Evolutionary conservation across 345 rosid genomes (phyloP).

Genomic region (Eucalyptus sideroxylon): DNA sequence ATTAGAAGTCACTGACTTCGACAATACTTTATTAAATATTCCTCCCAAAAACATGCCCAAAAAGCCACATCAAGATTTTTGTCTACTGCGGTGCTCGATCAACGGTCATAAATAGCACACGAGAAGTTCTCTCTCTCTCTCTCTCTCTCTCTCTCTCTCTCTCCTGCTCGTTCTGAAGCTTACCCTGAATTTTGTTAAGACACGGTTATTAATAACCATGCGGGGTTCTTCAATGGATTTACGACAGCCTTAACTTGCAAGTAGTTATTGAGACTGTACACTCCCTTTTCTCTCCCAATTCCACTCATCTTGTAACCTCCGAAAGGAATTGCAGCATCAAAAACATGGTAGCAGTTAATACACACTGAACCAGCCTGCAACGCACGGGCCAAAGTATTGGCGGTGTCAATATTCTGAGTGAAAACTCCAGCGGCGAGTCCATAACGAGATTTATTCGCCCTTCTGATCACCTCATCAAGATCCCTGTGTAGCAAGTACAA

Average conservation of each 20-base stretch:
- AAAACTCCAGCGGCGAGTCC: constrained; percentile 91
- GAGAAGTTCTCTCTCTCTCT: background rate
- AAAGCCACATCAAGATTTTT: background rate
- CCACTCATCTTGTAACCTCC: constrained; percentile 98
- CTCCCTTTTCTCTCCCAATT: constrained; percentile 76
- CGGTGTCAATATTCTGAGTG: constrained; percentile 64
- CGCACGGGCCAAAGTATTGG: constrained; percentile 54
- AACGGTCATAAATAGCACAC: background rate
- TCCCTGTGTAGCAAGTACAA: constrained; percentile 23
- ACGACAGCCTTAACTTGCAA: constrained; percentile 95
- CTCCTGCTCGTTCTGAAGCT: background rate
- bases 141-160: background rate
- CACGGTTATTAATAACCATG: constrained; percentile 48
- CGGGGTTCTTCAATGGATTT: constrained; percentile 64
- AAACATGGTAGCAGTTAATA: constrained; percentile 68
- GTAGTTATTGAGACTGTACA: constrained; percentile 64
- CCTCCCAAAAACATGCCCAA: background rate
- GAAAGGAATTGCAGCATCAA: constrained; percentile 82
- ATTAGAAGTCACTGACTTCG: background rate
- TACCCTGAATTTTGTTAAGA: background rate
- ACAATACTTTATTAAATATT: background rate
- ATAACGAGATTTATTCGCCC: constrained; percentile 44
- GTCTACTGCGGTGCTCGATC: background rate
- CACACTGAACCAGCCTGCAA: constrained; percentile 67
- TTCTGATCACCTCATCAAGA: constrained; percentile 53